Conservation (phyloP, 441 rosid genomes). For the Adansonia rubrostipa region DNA sequence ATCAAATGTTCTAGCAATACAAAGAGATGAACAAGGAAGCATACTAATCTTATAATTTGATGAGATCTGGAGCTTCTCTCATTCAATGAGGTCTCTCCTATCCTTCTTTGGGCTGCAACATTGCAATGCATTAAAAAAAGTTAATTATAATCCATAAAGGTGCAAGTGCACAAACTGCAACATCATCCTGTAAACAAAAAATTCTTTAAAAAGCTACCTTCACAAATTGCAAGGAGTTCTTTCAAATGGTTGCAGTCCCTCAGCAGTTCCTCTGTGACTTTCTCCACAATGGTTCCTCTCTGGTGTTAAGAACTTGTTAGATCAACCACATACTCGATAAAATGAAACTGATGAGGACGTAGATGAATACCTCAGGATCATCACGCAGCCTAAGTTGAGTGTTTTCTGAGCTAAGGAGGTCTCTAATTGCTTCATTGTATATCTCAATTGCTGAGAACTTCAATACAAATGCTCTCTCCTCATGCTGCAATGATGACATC, state of each 20-base stretch:
- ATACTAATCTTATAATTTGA: constrained; percentile 84
- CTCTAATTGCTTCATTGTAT: constrained; percentile 90
- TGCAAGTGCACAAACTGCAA: neutral
- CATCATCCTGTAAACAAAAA: constrained; percentile 27
- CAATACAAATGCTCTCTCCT: constrained; percentile 83
- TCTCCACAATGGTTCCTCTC: constrained; percentile 83
- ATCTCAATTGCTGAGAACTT: constrained; percentile 94
- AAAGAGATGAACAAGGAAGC: constrained; percentile 22
- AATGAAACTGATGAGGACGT: neutral
- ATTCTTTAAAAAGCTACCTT: constrained; percentile 50
- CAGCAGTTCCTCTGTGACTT: constrained; percentile 57
- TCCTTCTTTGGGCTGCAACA: constrained; percentile 74
- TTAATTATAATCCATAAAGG: constrained; percentile 13
- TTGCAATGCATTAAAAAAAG: constrained; percentile 15
- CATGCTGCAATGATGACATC: constrained; percentile 53
- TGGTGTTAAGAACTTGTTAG: constrained; percentile 36
- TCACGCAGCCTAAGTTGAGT: constrained; percentile 81
- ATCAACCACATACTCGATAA: constrained; percentile 19
- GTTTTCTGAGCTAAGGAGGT: constrained; percentile 70
- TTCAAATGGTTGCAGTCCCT: constrained; percentile 65
- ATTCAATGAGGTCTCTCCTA: constrained; percentile 82
- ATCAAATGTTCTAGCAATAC: constrained; percentile 28
- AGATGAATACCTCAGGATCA: constrained; percentile 77
- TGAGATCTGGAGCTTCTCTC: constrained; percentile 94
- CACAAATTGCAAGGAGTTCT: constrained; percentile 69